Evolutionary conservation across 768 basidiomycete species (phyloP).

Genomic region (Tephrocybe sp.): DNA sequence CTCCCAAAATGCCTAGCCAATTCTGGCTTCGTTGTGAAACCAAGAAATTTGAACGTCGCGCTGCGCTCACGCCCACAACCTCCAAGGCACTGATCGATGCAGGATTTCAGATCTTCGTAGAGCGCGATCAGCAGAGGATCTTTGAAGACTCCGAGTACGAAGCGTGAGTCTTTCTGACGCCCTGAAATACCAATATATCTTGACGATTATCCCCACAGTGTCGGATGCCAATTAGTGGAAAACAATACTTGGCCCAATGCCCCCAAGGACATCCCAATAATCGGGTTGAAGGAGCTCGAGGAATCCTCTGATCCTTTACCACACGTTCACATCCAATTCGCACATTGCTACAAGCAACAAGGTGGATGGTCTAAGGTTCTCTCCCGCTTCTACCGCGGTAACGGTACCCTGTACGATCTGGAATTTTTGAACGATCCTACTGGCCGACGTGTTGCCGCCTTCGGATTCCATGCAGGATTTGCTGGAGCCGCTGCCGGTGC

Average conservation of each 20-base stretch:
- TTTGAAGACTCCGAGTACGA: constrained; percentile 94
- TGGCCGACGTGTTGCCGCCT: constrained; percentile 93
- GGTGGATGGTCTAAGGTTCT: constrained; percentile 89
- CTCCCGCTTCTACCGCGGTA: constrained; percentile 78
- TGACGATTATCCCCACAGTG: constrained; percentile 43
- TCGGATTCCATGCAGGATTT: constrained; percentile 97
- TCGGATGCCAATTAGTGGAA: constrained; percentile 83
- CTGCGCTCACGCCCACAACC: constrained; percentile 90
- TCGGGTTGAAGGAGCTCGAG: constrained; percentile 96
- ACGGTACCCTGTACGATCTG: constrained; percentile 88
- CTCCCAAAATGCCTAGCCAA: constrained; percentile 42
- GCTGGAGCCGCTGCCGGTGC: constrained; percentile 95
- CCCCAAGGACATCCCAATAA: constrained; percentile 71
- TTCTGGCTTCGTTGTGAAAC: constrained; percentile 98
- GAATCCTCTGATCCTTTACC: constrained; percentile 76
- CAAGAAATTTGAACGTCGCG: constrained; percentile 90
- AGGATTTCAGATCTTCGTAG: constrained; percentile 88
- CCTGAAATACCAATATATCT: neutral
- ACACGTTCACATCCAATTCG: constrained; percentile 97
- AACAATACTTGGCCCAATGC: constrained; percentile 90
- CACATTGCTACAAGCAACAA: constrained; percentile 96
- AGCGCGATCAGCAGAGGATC: constrained; percentile 90
- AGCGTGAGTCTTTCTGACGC: constrained; percentile 56
- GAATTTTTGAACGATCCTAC: constrained; percentile 87
- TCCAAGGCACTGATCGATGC: constrained; percentile 84